Percentiles rank a stretch among this genome's conserved stretches.
Evolutionary conservation across 768 basidiomycete genomes (phyloP).

Genomic region (Suillus occidentalis): DNA sequence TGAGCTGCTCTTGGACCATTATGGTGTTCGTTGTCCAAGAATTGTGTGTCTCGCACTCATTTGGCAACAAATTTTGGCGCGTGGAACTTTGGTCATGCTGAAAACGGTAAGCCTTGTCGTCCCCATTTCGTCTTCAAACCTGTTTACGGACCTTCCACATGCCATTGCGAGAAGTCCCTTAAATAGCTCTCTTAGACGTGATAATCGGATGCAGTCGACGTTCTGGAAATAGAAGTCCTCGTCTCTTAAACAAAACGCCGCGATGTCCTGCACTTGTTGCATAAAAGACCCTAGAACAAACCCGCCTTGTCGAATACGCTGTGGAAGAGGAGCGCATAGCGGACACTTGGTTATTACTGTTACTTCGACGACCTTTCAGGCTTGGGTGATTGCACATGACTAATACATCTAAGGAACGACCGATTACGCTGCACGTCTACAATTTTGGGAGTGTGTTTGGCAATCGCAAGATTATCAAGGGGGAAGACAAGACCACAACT

Average conservation of each 20-base stretch:
- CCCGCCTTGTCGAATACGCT: neutral
- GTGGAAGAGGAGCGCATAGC: neutral
- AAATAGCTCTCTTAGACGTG: slow-evolving; percentile 1
- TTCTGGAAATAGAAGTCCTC: neutral
- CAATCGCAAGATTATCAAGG: slow-evolving; percentile 26
- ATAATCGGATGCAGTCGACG: neutral
- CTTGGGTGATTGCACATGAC: slow-evolving; percentile 5
- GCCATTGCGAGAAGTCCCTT: neutral
- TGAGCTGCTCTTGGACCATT: neutral
- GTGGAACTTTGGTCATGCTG: neutral
- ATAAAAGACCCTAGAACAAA: slow-evolving; percentile 6
- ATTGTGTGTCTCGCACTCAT: neutral
- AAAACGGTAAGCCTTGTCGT: neutral
- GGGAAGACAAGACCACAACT: slow-evolving; percentile 22
- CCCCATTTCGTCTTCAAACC: neutral
- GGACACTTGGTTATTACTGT: neutral
- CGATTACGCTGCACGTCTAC: slow-evolving; percentile 26
- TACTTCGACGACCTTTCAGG: slow-evolving; percentile 1
- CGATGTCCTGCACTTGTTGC: slow-evolving; percentile 6
- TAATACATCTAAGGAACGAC: slow-evolving; percentile 2
- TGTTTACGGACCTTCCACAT: neutral
- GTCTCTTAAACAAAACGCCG: neutral
- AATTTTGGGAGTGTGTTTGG: slow-evolving; percentile 24
- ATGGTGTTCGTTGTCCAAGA: neutral
- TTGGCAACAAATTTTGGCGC: neutral